Conservation (phyloP, 2,329 filamentous ascomycete species). For the Esteya vermicola region DNA sequence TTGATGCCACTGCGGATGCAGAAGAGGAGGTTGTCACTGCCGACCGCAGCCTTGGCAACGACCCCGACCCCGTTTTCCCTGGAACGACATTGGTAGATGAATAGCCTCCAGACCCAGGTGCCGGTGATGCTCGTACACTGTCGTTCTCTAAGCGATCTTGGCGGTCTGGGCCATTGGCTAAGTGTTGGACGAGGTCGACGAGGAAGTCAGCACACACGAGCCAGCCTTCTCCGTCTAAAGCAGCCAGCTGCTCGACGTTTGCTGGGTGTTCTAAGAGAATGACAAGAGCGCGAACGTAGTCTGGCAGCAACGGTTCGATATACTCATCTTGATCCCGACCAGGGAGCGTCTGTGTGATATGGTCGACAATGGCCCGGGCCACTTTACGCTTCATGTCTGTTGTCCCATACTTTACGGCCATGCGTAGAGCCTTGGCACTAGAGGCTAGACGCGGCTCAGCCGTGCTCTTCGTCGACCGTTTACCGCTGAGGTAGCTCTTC, state of each 20-base stretch:
- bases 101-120: conserved; percentile 22
- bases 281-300: conserved; percentile 66
- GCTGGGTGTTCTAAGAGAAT: conserved; percentile 57
- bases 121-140: conserved; percentile 30
- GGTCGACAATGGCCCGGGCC: conserved; percentile 62
- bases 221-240: conserved; percentile 47
- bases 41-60: conserved; percentile 11
- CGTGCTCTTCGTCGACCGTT: conserved; percentile 28
- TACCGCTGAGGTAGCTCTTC: conserved; percentile 41
- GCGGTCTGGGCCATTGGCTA: conserved; percentile 26
- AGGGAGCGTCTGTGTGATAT: conserved; percentile 64
- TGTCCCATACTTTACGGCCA: conserved; percentile 55
- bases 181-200: conserved; percentile 42
- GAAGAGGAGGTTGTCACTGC: too few relatives aligned
- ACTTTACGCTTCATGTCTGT: conserved; percentile 60
- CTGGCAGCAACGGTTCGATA: conserved; percentile 54
- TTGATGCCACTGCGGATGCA: too few relatives aligned
- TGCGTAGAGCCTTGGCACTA: conserved; percentile 57
- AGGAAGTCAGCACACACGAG: conserved; percentile 57
- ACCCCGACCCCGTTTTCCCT: conserved; percentile 18
- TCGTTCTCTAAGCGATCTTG: conserved; percentile 14
- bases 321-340: conserved; percentile 43
- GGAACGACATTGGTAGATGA: too few relatives aligned
- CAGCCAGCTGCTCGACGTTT: conserved; percentile 66
- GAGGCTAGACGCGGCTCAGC: conserved; percentile 46